Evolutionary conservation across 2,329 filamentous ascomycete species (phyloP).

Genomic region (Microcyclosporella mali): DNA sequence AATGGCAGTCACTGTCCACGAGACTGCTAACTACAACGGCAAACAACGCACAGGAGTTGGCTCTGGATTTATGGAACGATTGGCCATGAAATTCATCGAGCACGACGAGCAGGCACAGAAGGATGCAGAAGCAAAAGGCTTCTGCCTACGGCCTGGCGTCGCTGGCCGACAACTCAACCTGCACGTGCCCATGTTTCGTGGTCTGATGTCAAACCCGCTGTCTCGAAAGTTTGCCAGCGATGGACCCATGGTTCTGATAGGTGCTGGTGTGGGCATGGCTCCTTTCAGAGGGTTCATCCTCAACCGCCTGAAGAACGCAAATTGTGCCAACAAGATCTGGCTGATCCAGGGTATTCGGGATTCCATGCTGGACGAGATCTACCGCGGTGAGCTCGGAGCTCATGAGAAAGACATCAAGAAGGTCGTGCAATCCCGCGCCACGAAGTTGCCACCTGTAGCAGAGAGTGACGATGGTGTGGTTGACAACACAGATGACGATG

Average conservation of each 20-base stretch:
- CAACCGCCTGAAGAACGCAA: conserved; percentile 84
- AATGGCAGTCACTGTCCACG: conserved; percentile 94
- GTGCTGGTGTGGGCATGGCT: conserved; percentile 91
- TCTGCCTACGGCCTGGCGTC: conserved; percentile 31
- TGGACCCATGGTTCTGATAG: conserved; percentile 95
- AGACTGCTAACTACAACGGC: conserved; percentile 69
- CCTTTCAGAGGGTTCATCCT: conserved; percentile 98
- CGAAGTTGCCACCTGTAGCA: conserved; percentile 22
- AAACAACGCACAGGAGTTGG: conserved; percentile 70
- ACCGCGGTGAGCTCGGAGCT: conserved; percentile 92
- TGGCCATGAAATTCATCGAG: conserved; percentile 66
- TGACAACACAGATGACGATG: conserved; percentile 39
- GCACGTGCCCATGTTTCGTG: conserved; percentile 93
- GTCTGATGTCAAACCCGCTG: conserved; percentile 93
- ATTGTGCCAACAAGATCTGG: conserved; percentile 97
- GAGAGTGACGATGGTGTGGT: conserved; percentile 25
- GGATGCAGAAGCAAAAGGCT: conserved; percentile 37
- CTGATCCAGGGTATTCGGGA: conserved; percentile 92
- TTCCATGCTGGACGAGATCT: conserved; percentile 88
- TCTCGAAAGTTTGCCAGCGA: conserved; percentile 87
- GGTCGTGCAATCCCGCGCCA: conserved; percentile 42
- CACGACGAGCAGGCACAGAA: conserved; percentile 57
- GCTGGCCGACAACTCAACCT: conserved; percentile 49
- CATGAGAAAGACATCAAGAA: conserved; percentile 59
- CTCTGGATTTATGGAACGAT: conserved; percentile 86